Conservation (phyloP, 2,329 filamentous ascomycete genomes). For the Colletotrichum costaricense region DNA sequence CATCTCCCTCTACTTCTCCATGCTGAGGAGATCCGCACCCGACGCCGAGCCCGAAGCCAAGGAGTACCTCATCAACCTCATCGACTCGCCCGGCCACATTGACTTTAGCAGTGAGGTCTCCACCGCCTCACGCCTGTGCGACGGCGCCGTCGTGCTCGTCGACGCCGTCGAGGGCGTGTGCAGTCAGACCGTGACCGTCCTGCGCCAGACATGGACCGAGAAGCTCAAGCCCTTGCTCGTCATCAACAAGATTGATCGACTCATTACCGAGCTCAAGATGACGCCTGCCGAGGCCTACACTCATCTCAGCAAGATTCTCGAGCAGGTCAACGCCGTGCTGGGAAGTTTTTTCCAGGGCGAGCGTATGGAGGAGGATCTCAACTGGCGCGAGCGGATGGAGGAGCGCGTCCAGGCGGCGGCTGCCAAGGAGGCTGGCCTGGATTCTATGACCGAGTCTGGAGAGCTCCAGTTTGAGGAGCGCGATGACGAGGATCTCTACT, state of each 20-base stretch:
- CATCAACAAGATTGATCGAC: conserved; percentile 97
- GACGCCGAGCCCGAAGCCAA: conserved; percentile 78
- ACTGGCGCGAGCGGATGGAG: conserved; percentile 95
- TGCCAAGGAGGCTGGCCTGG: conserved; percentile 40
- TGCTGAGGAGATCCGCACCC: conserved; percentile 79
- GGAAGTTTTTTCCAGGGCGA: conserved; percentile 98
- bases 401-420: conserved; percentile 76
- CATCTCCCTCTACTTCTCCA: conserved; percentile 95
- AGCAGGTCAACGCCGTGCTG: conserved; percentile 97
- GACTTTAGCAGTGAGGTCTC: conserved; percentile 99
- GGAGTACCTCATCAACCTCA: conserved; percentile 96
- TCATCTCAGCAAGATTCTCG: conserved; percentile 88
- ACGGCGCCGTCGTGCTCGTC: conserved; percentile 93
- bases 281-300: conserved; percentile 89
- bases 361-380: conserved; percentile 97
- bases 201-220: conserved; percentile 95
- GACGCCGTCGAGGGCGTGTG: conserved; percentile 98
- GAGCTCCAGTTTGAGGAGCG: conserved; percentile 84
- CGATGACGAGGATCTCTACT: conserved; percentile 97
- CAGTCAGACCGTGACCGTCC: conserved; percentile 96
- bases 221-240: conserved; percentile 94
- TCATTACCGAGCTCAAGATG: conserved; percentile 95
- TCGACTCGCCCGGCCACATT: conserved; percentile 97
- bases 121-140: conserved; percentile 92
- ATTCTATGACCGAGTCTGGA: conserved; percentile 63